Conservation (phyloP, 192 early-diverging fungal genomes). For the Backusella macrospora region DNA sequence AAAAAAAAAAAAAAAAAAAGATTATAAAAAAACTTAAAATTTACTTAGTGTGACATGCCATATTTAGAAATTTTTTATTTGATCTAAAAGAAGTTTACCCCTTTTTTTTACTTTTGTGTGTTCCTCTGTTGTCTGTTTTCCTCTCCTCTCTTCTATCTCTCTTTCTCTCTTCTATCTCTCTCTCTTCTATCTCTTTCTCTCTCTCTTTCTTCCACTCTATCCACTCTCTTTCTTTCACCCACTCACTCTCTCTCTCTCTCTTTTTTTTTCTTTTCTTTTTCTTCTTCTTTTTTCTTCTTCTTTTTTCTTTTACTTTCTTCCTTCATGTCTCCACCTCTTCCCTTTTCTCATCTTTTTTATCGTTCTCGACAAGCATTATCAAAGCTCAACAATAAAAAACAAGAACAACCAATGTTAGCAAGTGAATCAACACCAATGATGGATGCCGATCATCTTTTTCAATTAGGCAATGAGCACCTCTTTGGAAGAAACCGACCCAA, state of each 20-base stretch:
- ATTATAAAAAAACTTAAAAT: neutral
- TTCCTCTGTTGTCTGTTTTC: constrained; percentile 9
- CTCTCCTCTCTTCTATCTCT: neutral
- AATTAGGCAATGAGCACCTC: constrained; percentile 39
- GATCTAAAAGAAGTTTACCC: constrained; percentile 1
- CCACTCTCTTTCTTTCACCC: constrained; percentile 8
- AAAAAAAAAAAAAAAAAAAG: neutral
- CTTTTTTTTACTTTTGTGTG: neutral
- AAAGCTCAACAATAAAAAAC: constrained; percentile 9
- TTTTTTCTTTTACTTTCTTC: constrained; percentile 9
- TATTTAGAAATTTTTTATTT: constrained; percentile 14
- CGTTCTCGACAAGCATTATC: constrained; percentile 24
- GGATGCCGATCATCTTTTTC: constrained; percentile 24
- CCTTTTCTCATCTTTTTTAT: constrained; percentile 14
- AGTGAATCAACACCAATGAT: neutral
- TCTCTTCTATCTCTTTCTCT: constrained; percentile 2
- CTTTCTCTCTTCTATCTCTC: constrained; percentile 4
- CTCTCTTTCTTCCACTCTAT: neutral
- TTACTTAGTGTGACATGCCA: constrained; percentile 3
- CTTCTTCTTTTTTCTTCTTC: neutral
- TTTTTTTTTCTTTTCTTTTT: neutral
- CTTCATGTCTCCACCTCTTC: constrained; percentile 21
- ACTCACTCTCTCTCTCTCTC: constrained; percentile 10
- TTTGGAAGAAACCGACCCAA: constrained; percentile 54
- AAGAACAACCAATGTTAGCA: neutral